phyloP scores from a whole-genome alignment of 768 basidiomycete species.

The Lactifluus hygrophoroides region DNA sequence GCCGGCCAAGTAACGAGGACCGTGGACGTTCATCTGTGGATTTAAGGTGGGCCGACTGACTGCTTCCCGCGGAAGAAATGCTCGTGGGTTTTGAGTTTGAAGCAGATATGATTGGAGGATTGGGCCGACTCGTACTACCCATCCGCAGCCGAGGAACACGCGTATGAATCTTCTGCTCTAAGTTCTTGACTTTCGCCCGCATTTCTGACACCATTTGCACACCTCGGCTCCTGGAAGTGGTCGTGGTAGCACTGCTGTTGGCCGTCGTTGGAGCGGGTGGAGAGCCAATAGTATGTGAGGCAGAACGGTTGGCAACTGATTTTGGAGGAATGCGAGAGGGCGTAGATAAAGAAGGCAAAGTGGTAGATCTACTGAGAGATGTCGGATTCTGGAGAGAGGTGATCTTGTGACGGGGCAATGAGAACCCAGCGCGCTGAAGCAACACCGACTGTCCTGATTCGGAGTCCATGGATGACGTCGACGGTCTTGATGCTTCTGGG shows the following conservation, averaged over 20 bases:
- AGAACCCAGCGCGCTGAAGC: slow-evolving; percentile 45
- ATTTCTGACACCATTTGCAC: slow-evolving; percentile 92
- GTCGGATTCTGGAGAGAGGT: slow-evolving; percentile 37
- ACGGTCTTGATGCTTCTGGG: slow-evolving; percentile 10
- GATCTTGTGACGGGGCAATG: slow-evolving; percentile 32
- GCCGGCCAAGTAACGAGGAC: slow-evolving; percentile 22
- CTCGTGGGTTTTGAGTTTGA: slow-evolving; percentile 15
- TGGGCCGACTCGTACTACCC: slow-evolving; percentile 60
- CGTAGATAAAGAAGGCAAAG: slow-evolving; percentile 43
- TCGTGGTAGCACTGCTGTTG: slow-evolving; percentile 28
- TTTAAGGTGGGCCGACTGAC: slow-evolving; percentile 6
- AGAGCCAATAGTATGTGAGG: slow-evolving; percentile 24
- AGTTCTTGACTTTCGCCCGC: slow-evolving; percentile 71
- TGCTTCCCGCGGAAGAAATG: slow-evolving; percentile 8
- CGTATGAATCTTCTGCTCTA: slow-evolving; percentile 83
- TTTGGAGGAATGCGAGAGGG: slow-evolving; percentile 37
- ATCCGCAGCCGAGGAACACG: slow-evolving; percentile 78
- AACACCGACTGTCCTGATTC: slow-evolving; percentile 38
- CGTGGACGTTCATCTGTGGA: slow-evolving; percentile 30
- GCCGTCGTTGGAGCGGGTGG: slow-evolving; percentile 30
- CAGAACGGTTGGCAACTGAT: slow-evolving; percentile 30
- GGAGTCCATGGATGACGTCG: slow-evolving; percentile 18
- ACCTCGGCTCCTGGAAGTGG: slow-evolving; percentile 64
- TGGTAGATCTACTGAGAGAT: slow-evolving; percentile 42
- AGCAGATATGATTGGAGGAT: slow-evolving; percentile 21